Evolutionary conservation across 2,329 filamentous ascomycete species (phyloP).

Genomic region (Colletotrichum lindemuthianum): DNA sequence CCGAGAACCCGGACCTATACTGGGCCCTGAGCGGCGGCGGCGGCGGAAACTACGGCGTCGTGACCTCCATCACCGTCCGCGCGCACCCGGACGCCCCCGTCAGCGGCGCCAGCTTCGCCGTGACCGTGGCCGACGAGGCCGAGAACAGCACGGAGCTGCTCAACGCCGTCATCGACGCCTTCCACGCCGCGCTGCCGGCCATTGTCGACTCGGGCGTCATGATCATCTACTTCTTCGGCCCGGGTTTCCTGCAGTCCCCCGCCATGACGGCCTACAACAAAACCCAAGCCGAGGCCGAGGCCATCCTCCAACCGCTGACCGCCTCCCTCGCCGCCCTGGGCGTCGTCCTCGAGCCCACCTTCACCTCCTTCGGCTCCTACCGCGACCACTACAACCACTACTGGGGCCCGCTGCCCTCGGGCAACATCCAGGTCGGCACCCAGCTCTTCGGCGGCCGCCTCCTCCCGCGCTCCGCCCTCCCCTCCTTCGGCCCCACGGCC

Average conservation of each 20-base stretch:
- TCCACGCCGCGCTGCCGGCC: conserved; percentile 31
- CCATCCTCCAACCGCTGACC: conserved; percentile 55
- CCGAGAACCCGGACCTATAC: conserved; percentile 67
- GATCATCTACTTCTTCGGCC: conserved; percentile 46
- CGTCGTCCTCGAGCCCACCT: conserved; percentile 42
- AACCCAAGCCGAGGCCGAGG: conserved; percentile 48
- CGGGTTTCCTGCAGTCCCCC: conserved; percentile 37
- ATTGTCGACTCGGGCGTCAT: conserved; percentile 33
- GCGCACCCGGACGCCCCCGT: conserved; percentile 55
- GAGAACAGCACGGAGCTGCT: conserved; percentile 51
- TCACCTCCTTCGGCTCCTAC: conserved; percentile 44
- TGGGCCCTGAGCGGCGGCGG: conserved; percentile 70
- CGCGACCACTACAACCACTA: conserved; percentile 37
- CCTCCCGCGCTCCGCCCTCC: conserved; percentile 42
- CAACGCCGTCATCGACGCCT: conserved; percentile 43
- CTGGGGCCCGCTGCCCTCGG: conserved; percentile 38
- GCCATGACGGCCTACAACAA: conserved; percentile 56
- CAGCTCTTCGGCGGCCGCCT: conserved; percentile 46
- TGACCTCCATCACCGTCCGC: conserved; percentile 64
- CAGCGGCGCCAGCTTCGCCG: conserved; percentile 35
- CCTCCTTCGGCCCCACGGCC: conserved; percentile 25
- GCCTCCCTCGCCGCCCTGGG: conserved; percentile 38
- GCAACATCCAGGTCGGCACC: conserved; percentile 42
- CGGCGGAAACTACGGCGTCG: conserved; percentile 58
- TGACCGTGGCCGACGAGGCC: conserved; percentile 60